Conservation (phyloP, 192 early-diverging fungal species). For the Mortierella hygrophila region DNA sequence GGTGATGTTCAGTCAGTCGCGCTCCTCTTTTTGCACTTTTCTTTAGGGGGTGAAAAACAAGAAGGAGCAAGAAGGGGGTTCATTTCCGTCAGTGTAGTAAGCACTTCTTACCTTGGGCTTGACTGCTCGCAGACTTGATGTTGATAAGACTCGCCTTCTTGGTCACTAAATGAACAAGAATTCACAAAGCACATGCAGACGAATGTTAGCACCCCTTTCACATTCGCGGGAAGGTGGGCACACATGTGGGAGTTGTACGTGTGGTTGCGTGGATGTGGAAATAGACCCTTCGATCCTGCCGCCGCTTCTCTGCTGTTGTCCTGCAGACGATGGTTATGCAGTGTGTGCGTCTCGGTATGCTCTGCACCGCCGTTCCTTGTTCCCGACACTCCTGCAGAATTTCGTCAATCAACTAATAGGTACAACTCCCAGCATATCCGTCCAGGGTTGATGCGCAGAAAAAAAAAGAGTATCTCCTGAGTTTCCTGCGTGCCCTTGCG, state of each 20-base stretch:
- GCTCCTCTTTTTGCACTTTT: neutral
- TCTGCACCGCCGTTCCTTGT: neutral
- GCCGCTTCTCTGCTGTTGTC: too few species aligned
- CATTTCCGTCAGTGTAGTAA: neutral
- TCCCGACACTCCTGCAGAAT: neutral
- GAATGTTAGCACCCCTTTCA: neutral
- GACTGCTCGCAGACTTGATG: slow-evolving; percentile 41
- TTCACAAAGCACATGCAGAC: neutral
- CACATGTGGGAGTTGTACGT: neutral
- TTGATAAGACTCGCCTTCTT: slow-evolving; percentile 39
- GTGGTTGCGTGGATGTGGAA: too few species aligned
- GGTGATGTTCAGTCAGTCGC: neutral
- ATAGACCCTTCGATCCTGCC: too few species aligned
- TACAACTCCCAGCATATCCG: neutral
- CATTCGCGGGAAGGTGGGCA: neutral
- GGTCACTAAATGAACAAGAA: neutral
- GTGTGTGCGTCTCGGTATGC: too few species aligned
- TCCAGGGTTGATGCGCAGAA: neutral
- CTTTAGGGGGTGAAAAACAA: neutral
- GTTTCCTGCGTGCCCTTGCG: neutral
- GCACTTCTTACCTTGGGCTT: slow-evolving; percentile 32
- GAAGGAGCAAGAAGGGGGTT: neutral
- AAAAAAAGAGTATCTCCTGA: neutral
- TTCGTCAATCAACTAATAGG: neutral
- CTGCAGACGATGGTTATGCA: too few species aligned